Evolutionary conservation across 495 filamentous ascomycete genomes (phyloP), one percentile per base, ranked within the genome.

Genomic region (Glutinoglossum americanum): DNA sequence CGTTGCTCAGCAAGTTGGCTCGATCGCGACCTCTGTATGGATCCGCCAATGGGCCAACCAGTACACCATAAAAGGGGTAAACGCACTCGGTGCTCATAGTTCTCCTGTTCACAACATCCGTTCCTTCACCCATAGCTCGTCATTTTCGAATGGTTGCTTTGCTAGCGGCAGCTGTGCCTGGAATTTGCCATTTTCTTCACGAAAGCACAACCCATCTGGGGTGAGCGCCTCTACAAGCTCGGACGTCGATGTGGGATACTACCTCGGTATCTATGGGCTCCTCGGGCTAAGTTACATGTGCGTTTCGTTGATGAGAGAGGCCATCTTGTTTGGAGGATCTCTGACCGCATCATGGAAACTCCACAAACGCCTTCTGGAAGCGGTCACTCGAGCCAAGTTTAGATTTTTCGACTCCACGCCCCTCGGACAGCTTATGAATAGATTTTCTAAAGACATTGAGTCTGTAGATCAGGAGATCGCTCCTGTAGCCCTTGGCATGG

Each of bases 381-480:
- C 85, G 3, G 77, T 99, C 28, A 83, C 86, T 57, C 81, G 89
- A 55, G 93, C 93, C 17, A 87, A 86, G 64, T 94, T 97, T 72
- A 85, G 85, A 61, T 99, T 99, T 73, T 99, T 99, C 66, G 93
- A 99, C 67, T 87, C 87, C 1, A 99, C 93, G 1, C 93, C 93
- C 6, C 78, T 96, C 0, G 93, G 93, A 13, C 92, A 96, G 68
- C 76, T 99, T 61, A 97, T 97, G 85, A 99, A 99, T 68, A 77
- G 93, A 39, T 99, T 99, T 69, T 96, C 90, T 60, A 97, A 96
- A 68, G 93, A 97, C 68, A 75, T 97, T 27, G 92, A 99, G 66
- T 80, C 88, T 5, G 74, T 99, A 59, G 93, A 99, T 61, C 93
- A 99, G 68, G 92, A 97, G 66, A 84, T 97, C 57, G 89, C 92